These are phyloP conservation scores for Pythium biforme DNA, from an alignment of 352 stramenopile species.

Conservation along the genomic window DNA sequence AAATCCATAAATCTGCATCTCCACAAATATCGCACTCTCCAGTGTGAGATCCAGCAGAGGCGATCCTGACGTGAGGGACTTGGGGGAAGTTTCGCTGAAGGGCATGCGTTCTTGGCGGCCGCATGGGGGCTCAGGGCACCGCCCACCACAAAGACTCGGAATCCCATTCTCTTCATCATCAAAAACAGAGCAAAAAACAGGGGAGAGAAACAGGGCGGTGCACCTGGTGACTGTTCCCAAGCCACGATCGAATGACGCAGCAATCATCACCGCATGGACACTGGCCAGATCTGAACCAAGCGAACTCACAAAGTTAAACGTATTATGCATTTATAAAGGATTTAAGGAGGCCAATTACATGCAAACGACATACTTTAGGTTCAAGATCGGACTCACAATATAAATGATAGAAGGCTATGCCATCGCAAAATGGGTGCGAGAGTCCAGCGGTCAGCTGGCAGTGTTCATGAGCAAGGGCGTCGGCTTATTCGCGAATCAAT, in stretches of 20 bases:
- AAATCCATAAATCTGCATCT: neutral
- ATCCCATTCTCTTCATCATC: neutral
- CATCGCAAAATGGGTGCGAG: constrained; percentile 2
- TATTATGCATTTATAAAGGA: neutral
- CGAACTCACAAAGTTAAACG: neutral
- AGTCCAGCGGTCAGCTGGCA: constrained; percentile 3
- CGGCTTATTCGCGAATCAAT: constrained; percentile 3
- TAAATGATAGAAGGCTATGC: neutral
- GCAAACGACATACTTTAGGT: neutral
- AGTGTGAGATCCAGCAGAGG: neutral
- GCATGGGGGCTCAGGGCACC: too few relatives aligned
- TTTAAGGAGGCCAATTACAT: neutral
- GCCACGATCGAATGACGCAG: constrained; percentile 1
- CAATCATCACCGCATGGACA: constrained; percentile 6
- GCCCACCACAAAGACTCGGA: too few relatives aligned
- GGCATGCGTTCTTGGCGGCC: neutral
- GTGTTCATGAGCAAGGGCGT: neutral
- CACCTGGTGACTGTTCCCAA: neutral
- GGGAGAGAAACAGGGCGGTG: neutral
- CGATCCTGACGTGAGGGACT: neutral
- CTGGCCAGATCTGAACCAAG: constrained; percentile 10
- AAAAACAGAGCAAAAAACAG: neutral
- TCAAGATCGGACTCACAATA: neutral
- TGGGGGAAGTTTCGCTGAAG: neutral
- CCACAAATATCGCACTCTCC: neutral